Conservation (phyloP, 768 basidiomycete genomes). For the Glaciozyma martinii region DNA sequence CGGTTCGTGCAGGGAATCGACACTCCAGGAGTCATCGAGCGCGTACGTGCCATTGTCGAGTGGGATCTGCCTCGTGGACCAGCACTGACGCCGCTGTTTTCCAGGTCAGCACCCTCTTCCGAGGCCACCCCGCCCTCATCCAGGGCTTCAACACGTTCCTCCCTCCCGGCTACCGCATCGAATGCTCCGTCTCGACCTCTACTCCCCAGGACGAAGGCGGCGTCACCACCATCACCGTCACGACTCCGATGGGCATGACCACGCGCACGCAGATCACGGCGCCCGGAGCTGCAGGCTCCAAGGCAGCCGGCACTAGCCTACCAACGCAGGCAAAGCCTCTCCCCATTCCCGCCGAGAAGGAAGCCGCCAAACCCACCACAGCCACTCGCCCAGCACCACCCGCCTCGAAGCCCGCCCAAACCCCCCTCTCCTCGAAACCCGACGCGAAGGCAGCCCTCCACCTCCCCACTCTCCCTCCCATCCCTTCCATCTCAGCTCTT, state of each 20-base stretch:
- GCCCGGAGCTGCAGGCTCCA: not conserved
- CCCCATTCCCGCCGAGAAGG: not conserved
- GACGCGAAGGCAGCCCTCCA: not conserved
- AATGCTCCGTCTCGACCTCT: conserved; percentile 40
- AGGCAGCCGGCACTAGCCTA: not conserved
- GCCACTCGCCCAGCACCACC: not conserved
- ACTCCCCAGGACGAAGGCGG: conserved; percentile 12
- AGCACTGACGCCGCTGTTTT: not conserved
- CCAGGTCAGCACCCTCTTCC: conserved; percentile 75
- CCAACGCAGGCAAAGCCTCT: not conserved
- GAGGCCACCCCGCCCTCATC: conserved; percentile 78
- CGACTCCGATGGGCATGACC: conserved; percentile 39
- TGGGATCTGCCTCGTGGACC: not conserved
- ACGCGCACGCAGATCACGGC: conserved; percentile 27
- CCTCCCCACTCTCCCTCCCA: not conserved
- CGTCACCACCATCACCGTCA: conserved; percentile 37
- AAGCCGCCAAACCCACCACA: not conserved
- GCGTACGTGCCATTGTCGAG: conserved; percentile 36
- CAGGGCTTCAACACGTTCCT: conserved; percentile 98
- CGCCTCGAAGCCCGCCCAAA: not conserved
- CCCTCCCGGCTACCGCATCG: conserved; percentile 87
- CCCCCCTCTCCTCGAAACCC: not conserved
- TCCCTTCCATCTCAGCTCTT: not conserved
- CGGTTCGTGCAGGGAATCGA: conserved; percentile 61
- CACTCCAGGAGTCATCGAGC: conserved; percentile 92